These are phyloP conservation scores for Kuraishia piskuri DNA, from an alignment of 805 yeast species.

Conservation along the genomic window DNA sequence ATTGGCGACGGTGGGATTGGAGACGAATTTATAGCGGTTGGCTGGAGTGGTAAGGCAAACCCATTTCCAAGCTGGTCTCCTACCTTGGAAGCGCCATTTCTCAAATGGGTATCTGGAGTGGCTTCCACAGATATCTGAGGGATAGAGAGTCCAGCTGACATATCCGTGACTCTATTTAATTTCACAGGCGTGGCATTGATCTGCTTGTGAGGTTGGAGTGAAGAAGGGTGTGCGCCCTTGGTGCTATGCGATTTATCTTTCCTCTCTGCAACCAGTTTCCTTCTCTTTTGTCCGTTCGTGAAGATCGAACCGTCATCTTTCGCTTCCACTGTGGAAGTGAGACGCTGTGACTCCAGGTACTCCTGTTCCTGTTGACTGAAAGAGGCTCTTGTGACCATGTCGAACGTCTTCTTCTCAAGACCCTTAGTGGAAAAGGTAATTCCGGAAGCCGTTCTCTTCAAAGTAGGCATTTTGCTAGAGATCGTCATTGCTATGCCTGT, in stretches of 20 bases:
- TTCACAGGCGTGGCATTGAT: constrained; percentile 1
- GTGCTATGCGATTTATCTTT: neutral
- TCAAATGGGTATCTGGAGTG: neutral
- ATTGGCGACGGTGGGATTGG: neutral
- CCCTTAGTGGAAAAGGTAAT: constrained; percentile 11
- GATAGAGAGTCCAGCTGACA: neutral
- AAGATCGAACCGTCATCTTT: neutral
- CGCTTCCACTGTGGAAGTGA: neutral
- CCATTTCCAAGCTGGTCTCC: neutral
- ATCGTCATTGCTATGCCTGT: neutral
- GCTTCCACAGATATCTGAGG: neutral
- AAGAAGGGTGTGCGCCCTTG: neutral
- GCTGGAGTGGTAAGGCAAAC: neutral
- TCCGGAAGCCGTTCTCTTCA: constrained; percentile 14
- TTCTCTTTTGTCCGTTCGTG: constrained; percentile 7
- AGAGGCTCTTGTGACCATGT: constrained; percentile 19
- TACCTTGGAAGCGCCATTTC: neutral
- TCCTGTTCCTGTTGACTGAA: constrained; percentile 3
- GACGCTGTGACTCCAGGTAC: neutral
- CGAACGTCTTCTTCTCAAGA: constrained; percentile 22
- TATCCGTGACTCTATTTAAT: neutral
- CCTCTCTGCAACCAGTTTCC: constrained; percentile 7
- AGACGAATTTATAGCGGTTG: neutral
- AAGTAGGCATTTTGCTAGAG: neutral
- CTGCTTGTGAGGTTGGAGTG: neutral